phyloP scores from a whole-genome alignment of 768 basidiomycete species.

The Tephrocybe rancida region DNA sequence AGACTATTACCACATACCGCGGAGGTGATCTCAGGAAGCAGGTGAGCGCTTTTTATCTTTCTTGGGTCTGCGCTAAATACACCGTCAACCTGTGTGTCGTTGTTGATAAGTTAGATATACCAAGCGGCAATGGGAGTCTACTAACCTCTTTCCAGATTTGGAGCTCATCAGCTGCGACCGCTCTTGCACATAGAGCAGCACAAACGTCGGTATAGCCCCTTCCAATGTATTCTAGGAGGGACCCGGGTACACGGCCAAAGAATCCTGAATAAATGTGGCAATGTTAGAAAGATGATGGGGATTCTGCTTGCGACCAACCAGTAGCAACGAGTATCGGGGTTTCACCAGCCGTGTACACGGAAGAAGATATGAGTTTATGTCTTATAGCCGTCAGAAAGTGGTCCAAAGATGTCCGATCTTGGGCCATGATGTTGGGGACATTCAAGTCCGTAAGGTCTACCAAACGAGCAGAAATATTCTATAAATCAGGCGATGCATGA shows the following conservation, averaged over 20 bases:
- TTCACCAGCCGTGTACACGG: background rate
- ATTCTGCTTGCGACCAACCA: background rate
- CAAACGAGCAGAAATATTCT: constrained; percentile 3
- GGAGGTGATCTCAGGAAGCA: constrained; percentile 4
- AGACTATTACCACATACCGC: background rate
- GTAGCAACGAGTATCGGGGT: background rate
- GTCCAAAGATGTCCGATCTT: background rate
- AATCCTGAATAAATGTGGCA: constrained; percentile 6
- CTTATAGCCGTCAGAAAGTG: background rate
- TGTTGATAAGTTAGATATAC: background rate
- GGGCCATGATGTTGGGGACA: background rate
- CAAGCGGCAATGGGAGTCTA: background rate
- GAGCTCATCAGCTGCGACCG: constrained; percentile 3
- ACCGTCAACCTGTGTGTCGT: constrained; percentile 4
- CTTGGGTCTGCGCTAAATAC: constrained; percentile 12
- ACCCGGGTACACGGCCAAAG: constrained; percentile 10
- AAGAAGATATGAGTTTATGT: background rate
- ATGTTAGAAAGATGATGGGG: background rate
- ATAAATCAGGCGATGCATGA: background rate
- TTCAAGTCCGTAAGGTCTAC: constrained; percentile 5
- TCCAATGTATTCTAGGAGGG: constrained; percentile 9
- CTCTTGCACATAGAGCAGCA: constrained; percentile 13
- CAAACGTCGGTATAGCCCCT: constrained; percentile 14
- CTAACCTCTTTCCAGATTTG: constrained; percentile 15
- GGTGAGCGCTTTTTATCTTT: constrained; percentile 5